Evolutionary conservation across 257 asterid species (phyloP).

Genomic region (Solanum raphanifolium): DNA sequence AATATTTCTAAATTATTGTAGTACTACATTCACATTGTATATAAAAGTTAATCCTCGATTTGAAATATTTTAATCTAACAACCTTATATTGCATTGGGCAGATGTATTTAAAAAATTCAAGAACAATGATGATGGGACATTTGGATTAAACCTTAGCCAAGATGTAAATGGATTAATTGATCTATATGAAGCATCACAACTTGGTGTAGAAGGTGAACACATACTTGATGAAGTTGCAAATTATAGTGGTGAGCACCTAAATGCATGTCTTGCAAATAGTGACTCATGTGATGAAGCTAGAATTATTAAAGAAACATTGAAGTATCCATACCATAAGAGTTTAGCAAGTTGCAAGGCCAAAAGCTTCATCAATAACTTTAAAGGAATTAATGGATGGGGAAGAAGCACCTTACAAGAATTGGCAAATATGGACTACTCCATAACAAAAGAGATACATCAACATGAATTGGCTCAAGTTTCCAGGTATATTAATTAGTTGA

Average conservation of each 20-base stretch:
- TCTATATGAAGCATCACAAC: conserved; percentile 42
- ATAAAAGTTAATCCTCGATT: neutral
- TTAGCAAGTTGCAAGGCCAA: conserved; percentile 7
- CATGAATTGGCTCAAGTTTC: conserved; percentile 24
- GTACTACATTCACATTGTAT: too few relatives aligned
- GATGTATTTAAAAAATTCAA: conserved; percentile 31
- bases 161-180: conserved; percentile 20
- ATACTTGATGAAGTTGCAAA: conserved; percentile 32
- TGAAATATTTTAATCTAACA: neutral
- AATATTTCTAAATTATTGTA: too few relatives aligned
- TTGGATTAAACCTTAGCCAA: conserved; percentile 1
- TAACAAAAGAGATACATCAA: conserved; percentile 8
- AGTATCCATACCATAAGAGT: conserved; percentile 34
- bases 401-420: conserved; percentile 18
- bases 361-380: neutral
- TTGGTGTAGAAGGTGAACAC: conserved; percentile 33
- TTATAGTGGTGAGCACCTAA: conserved; percentile 13
- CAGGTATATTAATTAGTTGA: conserved; percentile 10
- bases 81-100: neutral
- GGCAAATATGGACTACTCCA: conserved; percentile 10
- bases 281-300: neutral
- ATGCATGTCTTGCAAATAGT: neutral
- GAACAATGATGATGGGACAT: conserved; percentile 19
- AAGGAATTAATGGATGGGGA: conserved; percentile 15
- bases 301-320: conserved; percentile 9